phyloP scores from a whole-genome alignment of 306 rosid genomes.

The Acacia confusa region DNA sequence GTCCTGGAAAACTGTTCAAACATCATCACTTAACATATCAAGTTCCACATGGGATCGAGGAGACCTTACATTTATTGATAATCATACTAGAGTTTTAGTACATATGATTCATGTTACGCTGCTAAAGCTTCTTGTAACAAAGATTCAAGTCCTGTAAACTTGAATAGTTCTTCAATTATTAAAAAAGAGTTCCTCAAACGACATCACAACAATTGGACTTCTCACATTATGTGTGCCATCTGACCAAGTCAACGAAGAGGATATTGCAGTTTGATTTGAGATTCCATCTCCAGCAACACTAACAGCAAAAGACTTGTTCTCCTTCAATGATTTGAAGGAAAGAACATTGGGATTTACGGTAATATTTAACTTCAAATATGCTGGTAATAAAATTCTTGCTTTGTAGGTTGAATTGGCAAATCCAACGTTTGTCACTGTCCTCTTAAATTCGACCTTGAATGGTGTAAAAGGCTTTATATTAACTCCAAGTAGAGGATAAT shows the following conservation, averaged over 20 bases:
- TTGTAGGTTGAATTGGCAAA: slow-evolving; percentile 33
- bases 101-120: neutral
- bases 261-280: neutral
- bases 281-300: slow-evolving; percentile 16
- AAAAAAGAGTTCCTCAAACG: no score
- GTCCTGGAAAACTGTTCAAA: neutral
- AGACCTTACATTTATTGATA: neutral
- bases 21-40: neutral
- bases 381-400: slow-evolving; percentile 13
- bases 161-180: neutral
- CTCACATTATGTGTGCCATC: slow-evolving; percentile 38
- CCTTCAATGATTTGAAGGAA: slow-evolving; percentile 33
- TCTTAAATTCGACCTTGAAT: slow-evolving; percentile 19
- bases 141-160: neutral
- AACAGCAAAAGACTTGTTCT: slow-evolving; percentile 39
- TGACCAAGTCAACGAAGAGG: slow-evolving; percentile 38
- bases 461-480: neutral
- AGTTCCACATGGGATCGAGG: no score
- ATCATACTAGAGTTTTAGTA: neutral
- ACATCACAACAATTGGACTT: slow-evolving; percentile 36
- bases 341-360: slow-evolving; percentile 36
- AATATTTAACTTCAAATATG: neutral
- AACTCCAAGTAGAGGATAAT: slow-evolving; percentile 38
- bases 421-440: slow-evolving; percentile 47
- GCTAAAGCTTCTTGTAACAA: neutral